Conservation (phyloP, 345 rosid genomes). For the Alliaria petiolata region DNA sequence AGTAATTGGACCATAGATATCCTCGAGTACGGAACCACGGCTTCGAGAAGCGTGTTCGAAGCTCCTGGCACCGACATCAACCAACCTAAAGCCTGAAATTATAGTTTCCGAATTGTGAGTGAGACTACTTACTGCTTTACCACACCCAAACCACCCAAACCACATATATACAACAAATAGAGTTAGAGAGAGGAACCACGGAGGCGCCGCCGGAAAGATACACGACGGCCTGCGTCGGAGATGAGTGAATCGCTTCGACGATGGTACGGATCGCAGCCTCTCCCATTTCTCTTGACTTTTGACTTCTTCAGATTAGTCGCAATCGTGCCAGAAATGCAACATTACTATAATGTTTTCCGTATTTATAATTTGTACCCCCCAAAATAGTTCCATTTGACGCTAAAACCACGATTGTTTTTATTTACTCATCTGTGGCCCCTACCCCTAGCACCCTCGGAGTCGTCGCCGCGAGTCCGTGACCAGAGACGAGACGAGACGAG, state of each 20-base stretch:
- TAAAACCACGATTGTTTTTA: neutral
- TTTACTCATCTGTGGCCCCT: too few relatives aligned
- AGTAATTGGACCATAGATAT: slow-evolving; percentile 66
- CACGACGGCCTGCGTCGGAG: slow-evolving; percentile 66
- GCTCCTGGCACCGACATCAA: slow-evolving; percentile 90
- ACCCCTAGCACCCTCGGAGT: too few relatives aligned
- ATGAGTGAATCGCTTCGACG: slow-evolving; percentile 72
- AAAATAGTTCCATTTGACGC: neutral
- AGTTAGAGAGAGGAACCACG: slow-evolving; percentile 44
- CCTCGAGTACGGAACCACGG: slow-evolving; percentile 71
- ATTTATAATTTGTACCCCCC: neutral
- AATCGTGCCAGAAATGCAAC: neutral
- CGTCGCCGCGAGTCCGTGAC: slow-evolving; percentile 27
- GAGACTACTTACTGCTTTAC: neutral
- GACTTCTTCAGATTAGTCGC: neutral
- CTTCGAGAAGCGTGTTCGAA: slow-evolving; percentile 79
- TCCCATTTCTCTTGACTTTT: slow-evolving; percentile 33
- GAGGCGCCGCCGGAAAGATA: slow-evolving; percentile 89
- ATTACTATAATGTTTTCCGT: neutral
- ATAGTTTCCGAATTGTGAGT: neutral
- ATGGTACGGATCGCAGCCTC: slow-evolving; percentile 55
- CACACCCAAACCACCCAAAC: neutral
- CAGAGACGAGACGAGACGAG: too few relatives aligned
- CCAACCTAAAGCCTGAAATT: slow-evolving; percentile 62
- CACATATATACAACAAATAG: neutral